Evolutionary conservation across 2,329 filamentous ascomycete genomes (phyloP).

Genomic region (Trichoderma sp.): DNA sequence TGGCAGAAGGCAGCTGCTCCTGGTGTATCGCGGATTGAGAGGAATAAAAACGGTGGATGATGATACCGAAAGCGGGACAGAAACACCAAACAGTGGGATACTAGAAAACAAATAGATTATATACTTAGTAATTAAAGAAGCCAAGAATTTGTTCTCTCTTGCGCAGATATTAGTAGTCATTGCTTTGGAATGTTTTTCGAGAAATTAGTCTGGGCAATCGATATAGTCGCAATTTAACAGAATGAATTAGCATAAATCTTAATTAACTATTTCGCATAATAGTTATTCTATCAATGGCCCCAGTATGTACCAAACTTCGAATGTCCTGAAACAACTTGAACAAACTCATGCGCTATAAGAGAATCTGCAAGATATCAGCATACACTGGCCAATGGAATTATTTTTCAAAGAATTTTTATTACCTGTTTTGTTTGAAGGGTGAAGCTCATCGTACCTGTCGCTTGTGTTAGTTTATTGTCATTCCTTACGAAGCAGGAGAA

Average conservation of each 20-base stretch:
- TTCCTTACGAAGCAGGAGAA: background rate
- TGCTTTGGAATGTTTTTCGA: background rate
- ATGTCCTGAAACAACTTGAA: background rate
- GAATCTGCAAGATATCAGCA: background rate
- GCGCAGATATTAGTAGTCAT: background rate
- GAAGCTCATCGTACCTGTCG: constrained; percentile 59
- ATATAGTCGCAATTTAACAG: background rate
- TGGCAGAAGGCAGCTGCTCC: constrained; percentile 34
- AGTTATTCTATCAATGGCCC: background rate
- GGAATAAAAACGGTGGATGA: background rate
- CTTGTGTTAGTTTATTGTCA: constrained; percentile 26
- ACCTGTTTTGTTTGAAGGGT: constrained; percentile 12
- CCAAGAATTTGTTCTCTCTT: background rate
- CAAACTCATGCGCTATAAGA: background rate
- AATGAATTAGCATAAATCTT: background rate
- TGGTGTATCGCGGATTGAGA: constrained; percentile 23
- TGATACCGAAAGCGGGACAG: constrained; percentile 3
- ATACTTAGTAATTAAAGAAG: background rate
- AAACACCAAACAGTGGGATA: constrained; percentile 2
- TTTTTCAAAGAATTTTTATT: background rate
- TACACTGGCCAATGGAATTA: background rate
- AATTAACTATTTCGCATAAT: background rate
- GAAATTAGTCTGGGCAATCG: background rate
- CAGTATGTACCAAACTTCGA: background rate
- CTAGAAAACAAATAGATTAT: background rate